Evolutionary conservation across 2,329 filamentous ascomycete species (phyloP), one percentile per base, ranked within the genome.

Genomic region (Botrytis medusae): DNA sequence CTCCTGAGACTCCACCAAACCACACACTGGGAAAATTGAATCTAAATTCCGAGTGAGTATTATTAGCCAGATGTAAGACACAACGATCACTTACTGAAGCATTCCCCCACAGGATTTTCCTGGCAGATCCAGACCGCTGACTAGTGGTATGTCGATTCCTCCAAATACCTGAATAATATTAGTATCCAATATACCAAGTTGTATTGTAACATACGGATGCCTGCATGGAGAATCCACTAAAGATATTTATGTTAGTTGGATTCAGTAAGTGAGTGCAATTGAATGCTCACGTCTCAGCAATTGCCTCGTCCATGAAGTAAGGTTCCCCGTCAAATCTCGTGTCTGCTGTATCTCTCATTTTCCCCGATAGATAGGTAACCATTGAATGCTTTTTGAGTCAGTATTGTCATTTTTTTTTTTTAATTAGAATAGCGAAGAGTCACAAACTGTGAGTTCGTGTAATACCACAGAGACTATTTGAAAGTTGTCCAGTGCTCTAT

Each of bases 221-320:
- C 22, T 65, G 42, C 62, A 65, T 65, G 8, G 62, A 65, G 6
- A 65, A 65, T 34, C 62, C 44, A 65, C 62, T 65, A 7, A 25
- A 22, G 20, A 34, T 14, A 46, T 64, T 4, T 8, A 57, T 29
- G 4, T 65, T n/a, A 65, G 42, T 37, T 34, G 12, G 16, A 12
- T 32, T 32, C 20, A 34, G 2, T 9, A 34, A 65, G 7, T 48
- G 32, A 8, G 4, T 16, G 29, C 2, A 65, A 48, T 34, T 16
- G 5, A n/a, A 48, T 34, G 32, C 62, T 46, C 42, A 65, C 62
- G 42, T 65, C 29, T 65, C 42, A 65, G 62, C 42, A 65, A 65
- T 29, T 14, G 29, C 5, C 44, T 65, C 62, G 7, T 65, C 20
- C 44, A 65, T 65, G 29, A 65, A 65, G 37, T 48, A 65, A 32